phyloP scores from a whole-genome alignment of 1,284 basidiomycete genomes.

The Wolfiporia cocos region DNA sequence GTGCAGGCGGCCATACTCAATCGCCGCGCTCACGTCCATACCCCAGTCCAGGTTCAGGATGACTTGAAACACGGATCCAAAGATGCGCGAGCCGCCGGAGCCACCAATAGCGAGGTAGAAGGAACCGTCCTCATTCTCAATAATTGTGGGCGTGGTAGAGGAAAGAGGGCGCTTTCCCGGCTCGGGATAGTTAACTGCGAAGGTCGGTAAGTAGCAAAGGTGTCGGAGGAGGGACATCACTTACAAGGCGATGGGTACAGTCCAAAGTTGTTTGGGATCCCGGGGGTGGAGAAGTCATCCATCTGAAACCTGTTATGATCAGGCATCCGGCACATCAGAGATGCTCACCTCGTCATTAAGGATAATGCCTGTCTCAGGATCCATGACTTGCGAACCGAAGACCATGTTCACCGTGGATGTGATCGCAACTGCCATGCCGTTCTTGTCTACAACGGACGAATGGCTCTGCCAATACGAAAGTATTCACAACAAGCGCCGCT shows the following conservation, averaged over 20 bases:
- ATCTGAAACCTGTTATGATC: slow-evolving; percentile 35
- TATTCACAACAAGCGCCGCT: not conserved
- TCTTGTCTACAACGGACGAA: slow-evolving; percentile 72
- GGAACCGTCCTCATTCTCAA: slow-evolving; percentile 68
- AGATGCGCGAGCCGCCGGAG: slow-evolving; percentile 85
- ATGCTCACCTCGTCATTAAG: slow-evolving; percentile 76
- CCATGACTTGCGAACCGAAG: slow-evolving; percentile 85
- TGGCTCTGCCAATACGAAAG: slow-evolving; percentile 57
- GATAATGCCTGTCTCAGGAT: slow-evolving; percentile 81
- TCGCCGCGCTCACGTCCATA: slow-evolving; percentile 70
- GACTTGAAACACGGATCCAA: slow-evolving; percentile 75
- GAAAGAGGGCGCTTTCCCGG: slow-evolving; percentile 85
- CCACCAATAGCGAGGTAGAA: slow-evolving; percentile 77
- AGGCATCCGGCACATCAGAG: not conserved
- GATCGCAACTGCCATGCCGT: slow-evolving; percentile 81
- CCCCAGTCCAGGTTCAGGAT: slow-evolving; percentile 81
- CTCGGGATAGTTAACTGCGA: slow-evolving; percentile 79
- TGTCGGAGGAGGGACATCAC: slow-evolving; percentile 15
- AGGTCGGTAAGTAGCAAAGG: not conserved
- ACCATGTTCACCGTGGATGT: slow-evolving; percentile 86
- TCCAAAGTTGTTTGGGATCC: slow-evolving; percentile 76
- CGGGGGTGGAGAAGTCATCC: slow-evolving; percentile 88
- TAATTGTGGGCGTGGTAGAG: slow-evolving; percentile 75
- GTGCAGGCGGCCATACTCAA: slow-evolving; percentile 88
- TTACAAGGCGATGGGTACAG: slow-evolving; percentile 80